Conservation (phyloP, 495 filamentous ascomycete genomes). For the Rusavskia elegans region DNA sequence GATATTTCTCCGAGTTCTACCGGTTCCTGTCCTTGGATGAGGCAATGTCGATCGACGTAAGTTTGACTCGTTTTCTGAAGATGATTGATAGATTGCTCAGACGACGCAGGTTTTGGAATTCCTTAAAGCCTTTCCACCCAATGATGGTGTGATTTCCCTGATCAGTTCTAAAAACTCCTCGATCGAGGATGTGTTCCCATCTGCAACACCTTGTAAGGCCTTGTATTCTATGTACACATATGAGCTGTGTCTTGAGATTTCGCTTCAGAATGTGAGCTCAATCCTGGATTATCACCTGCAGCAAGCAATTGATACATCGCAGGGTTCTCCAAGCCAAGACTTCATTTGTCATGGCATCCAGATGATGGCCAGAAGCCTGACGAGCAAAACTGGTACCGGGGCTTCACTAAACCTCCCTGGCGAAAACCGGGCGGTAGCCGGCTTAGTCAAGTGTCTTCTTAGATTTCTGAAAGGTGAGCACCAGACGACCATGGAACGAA, state of each 20-base stretch:
- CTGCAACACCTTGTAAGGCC: conserved; percentile 52
- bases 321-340: conserved; percentile 20
- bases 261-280: conserved; percentile 19
- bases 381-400: conserved; percentile 5
- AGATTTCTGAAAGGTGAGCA: conserved; percentile 21
- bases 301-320: neutral
- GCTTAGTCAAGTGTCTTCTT: conserved; percentile 16
- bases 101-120: conserved; percentile 51
- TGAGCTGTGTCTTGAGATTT: conserved; percentile 30
- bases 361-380: conserved; percentile 26
- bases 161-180: conserved; percentile 37
- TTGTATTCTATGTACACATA: conserved; percentile 60
- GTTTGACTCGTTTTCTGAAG: conserved; percentile 2
- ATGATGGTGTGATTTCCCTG: conserved; percentile 40
- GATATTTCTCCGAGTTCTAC: conserved; percentile 78
- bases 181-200: conserved; percentile 47
- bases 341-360: conserved; percentile 30
- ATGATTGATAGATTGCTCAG: conserved; percentile 7
- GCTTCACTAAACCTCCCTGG: conserved; percentile 4
- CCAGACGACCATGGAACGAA: too few relatives aligned
- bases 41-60: conserved; percentile 49
- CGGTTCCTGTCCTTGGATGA: conserved; percentile 64
- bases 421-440: conserved; percentile 6
- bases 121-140: conserved; percentile 53
- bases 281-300: neutral